Evolutionary conservation across 768 basidiomycete species (phyloP).

Genomic region (Dendrothele bispora): DNA sequence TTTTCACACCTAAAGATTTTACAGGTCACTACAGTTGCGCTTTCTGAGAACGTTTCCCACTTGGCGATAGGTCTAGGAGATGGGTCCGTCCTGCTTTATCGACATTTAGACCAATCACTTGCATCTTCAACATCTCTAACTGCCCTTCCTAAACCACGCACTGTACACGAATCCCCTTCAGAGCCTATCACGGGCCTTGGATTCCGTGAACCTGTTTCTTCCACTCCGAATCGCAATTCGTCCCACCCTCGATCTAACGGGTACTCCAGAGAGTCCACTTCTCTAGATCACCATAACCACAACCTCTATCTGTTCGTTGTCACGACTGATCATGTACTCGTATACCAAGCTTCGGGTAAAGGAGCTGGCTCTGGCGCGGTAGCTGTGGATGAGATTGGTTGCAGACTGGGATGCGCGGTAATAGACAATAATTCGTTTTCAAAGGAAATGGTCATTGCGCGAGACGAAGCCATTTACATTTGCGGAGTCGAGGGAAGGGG

Average conservation of each 20-base stretch:
- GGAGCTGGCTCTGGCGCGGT: slow-evolving; percentile 59
- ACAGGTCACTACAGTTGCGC: slow-evolving; percentile 77
- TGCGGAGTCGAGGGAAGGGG: slow-evolving; percentile 82
- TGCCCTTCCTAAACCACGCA: slow-evolving; percentile 81
- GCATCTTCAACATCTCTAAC: slow-evolving; percentile 68
- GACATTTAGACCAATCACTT: slow-evolving; percentile 89
- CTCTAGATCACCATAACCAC: slow-evolving; percentile 38
- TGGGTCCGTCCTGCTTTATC: slow-evolving; percentile 88
- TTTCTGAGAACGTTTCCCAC: slow-evolving; percentile 76
- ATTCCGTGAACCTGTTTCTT: slow-evolving; percentile 61
- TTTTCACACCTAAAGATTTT: slow-evolving; percentile 6
- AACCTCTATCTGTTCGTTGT: slow-evolving; percentile 76
- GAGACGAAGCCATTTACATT: slow-evolving; percentile 90
- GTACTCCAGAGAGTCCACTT: slow-evolving; percentile 2
- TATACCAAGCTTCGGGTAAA: slow-evolving; percentile 72
- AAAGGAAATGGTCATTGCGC: slow-evolving; percentile 79
- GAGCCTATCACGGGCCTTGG: slow-evolving; percentile 95
- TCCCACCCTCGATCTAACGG: too few species aligned
- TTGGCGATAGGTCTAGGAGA: slow-evolving; percentile 94
- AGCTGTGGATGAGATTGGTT: slow-evolving; percentile 85
- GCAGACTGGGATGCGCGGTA: slow-evolving; percentile 78
- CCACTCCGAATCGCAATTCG: neutral
- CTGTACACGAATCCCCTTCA: slow-evolving; percentile 77
- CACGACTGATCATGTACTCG: slow-evolving; percentile 82
- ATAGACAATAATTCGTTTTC: slow-evolving; percentile 63